Evolutionary conservation across 2,329 filamentous ascomycete genomes (phyloP), one percentile per base, ranked within the genome.

Genomic region (Hysterium pulicare): DNA sequence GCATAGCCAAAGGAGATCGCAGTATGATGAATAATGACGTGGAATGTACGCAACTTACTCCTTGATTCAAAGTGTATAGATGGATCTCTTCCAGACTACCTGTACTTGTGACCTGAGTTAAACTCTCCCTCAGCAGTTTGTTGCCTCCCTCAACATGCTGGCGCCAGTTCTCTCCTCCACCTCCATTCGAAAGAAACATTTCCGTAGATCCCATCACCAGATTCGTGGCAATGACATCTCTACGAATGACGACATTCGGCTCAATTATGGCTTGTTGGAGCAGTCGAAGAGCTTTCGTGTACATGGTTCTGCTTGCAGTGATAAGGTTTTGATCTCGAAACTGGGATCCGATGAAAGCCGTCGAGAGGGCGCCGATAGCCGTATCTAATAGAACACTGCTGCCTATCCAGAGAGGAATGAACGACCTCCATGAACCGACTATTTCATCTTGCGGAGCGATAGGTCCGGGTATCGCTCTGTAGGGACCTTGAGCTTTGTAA

Each of bases 131-230:
- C 13, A 57, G 38, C 19, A 57, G 45, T 21, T 42, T 44, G 10
- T 42, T 51, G 3, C 51, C 50, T 2, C 54, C 54, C 21, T 55
- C 48, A 16, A 57, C 49, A 30, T 57, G 54, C 3, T 47, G 44
- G 7, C 44, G 33, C 28, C 53, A 50, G 38, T 48, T 51, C 8
- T 7, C 7, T 8, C 41, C 19, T 13, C 47, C 47, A 30, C 44
- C 47, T 21, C 47, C 51, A 23, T 52, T 53, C 5, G 46, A 50
- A 32, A 57, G 35, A 40, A 57, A 55, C 4, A 52, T 21, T 33
- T 57, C 54, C 1, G 38, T 51, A 8, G 48, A 52, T 28, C 50
- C 50, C 48, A 57, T 48, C 0, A 55, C 50, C 13, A 57, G 43
- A 7, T 50, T 52, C 7, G 54, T 52, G 7, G 50, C 52, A 2